Base-by-base conservation (phyloP, 164 flowering plant species). In the Chimonanthus praecox region DNA sequence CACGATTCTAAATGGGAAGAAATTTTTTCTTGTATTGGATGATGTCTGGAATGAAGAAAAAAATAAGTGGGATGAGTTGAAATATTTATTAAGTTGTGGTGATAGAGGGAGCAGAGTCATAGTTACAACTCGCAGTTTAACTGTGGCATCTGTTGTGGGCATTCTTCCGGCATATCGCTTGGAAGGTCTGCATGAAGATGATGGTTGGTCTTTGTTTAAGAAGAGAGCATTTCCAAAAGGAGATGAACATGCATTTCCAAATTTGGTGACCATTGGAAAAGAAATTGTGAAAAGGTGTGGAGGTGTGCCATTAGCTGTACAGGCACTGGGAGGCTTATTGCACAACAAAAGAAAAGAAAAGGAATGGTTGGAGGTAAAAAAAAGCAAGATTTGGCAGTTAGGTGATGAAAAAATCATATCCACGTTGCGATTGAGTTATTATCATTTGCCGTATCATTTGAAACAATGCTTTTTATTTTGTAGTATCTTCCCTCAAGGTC, bases 391-490 rank as follows among this genome's bases (percentile, higher is more conserved):
- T 8, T 65, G 68, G 68, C 5, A 45, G 7, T 44, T 43, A 13
- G 6, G 3, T 0, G 18, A 44, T 8, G 49, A 43, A 13, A 16
- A 33, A n/a, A 65, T 65, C 15, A 8, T 65, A 2, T 6, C 47
- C 2, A 44, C 47, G 1, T 44, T 65, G 6, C 5, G 15, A 11
- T 43, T 65, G 15, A 65, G 68, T 16, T 65, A 65, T 8, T 8
- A 65, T 33, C 46, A 43, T 11, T 44, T 65, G 15, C 75, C 78
- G 15, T 67, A 67, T n/a, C 72, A 47, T 49, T 54, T 78, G 54
- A 78, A 60, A 65, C 70, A 16, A 47, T 71, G 78, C 54, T 72
- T 79, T 61, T 46, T 58, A 15, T 79, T 54, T 64, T 79, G 78
- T 65, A 63, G 70, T 3, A 15, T 79, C 8, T 79, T 64, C 47